phyloP scores from a whole-genome alignment of 2,329 filamentous ascomycete genomes.

The Trichothecium roseum region DNA sequence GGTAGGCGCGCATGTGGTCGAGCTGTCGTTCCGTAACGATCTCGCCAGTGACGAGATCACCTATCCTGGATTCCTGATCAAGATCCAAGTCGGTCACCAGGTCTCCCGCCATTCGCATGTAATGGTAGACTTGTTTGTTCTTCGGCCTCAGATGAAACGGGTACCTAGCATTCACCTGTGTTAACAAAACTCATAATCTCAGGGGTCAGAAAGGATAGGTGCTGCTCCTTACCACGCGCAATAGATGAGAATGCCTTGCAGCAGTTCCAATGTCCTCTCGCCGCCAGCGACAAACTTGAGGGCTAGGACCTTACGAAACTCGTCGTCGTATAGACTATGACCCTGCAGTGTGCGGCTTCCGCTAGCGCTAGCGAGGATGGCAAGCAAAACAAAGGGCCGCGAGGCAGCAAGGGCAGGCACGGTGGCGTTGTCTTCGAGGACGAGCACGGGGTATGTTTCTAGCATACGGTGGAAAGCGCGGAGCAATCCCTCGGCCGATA shows the following conservation, averaged over 20 bases:
- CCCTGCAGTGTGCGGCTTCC: conserved; percentile 37
- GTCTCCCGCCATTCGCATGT: conserved; percentile 41
- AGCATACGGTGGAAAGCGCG: conserved; percentile 32
- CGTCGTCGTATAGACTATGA: conserved; percentile 43
- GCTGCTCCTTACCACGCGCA: conserved; percentile 38
- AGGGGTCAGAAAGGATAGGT: not conserved
- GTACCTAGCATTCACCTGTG: conserved; percentile 28
- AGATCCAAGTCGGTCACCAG: conserved; percentile 39
- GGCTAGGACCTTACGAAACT: conserved; percentile 46
- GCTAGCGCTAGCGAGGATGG: conserved; percentile 41
- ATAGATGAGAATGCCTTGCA: conserved; percentile 48
- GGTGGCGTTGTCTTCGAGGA: conserved; percentile 26
- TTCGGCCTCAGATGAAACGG: conserved; percentile 43
- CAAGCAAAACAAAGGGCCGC: conserved; percentile 42
- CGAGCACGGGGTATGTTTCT: conserved; percentile 31
- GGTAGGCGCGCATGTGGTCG: conserved; percentile 33
- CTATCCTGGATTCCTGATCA: conserved; percentile 22
- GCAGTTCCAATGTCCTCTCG: conserved; percentile 44
- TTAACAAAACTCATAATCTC: not conserved
- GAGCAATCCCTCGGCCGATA: conserved; percentile 38
- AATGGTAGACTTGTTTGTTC: conserved; percentile 37
- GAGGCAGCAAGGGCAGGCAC: conserved; percentile 32
- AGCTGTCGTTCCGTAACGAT: conserved; percentile 18
- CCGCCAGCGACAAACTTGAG: conserved; percentile 46
- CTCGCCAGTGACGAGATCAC: not conserved